Conservation (phyloP, 108 stramenopile species). For the Skeletonema grethae region DNA sequence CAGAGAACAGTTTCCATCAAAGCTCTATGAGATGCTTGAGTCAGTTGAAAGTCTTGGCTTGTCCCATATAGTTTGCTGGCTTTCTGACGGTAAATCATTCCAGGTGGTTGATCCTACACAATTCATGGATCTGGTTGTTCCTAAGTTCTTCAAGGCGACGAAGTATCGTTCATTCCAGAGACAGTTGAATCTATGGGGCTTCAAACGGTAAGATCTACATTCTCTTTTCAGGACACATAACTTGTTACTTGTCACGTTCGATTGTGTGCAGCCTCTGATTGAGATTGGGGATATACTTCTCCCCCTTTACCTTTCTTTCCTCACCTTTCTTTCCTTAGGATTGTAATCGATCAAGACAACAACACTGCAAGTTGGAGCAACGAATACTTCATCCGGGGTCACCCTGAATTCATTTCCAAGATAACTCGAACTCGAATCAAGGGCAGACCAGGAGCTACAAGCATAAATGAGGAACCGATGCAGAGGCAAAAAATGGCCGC, state of each 20-base stretch:
- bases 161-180: conserved; percentile 18
- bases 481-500: neutral
- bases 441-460: neutral
- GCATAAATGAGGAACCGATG: neutral
- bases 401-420: neutral
- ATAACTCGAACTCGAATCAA: neutral
- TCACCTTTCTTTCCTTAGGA: neutral
- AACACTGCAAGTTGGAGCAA: neutral
- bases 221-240: neutral
- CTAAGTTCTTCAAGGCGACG: conserved; percentile 20
- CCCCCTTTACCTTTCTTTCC: neutral
- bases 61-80: conserved; percentile 55
- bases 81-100: conserved; percentile 73
- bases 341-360: too few relatives aligned
- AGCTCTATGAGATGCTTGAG: conserved; percentile 1
- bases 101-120: conserved; percentile 57
- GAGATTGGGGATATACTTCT: too few relatives aligned
- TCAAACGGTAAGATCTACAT: conserved; percentile 6
- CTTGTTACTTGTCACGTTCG: too few relatives aligned
- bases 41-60: conserved; percentile 1
- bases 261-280: too few relatives aligned
- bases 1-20: neutral
- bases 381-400: conserved; percentile 2
- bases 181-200: conserved; percentile 16
- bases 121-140: conserved; percentile 39